These are phyloP conservation scores for Serendipita sp. DNA, from an alignment of 1,284 basidiomycete species.

Conservation along the genomic window DNA sequence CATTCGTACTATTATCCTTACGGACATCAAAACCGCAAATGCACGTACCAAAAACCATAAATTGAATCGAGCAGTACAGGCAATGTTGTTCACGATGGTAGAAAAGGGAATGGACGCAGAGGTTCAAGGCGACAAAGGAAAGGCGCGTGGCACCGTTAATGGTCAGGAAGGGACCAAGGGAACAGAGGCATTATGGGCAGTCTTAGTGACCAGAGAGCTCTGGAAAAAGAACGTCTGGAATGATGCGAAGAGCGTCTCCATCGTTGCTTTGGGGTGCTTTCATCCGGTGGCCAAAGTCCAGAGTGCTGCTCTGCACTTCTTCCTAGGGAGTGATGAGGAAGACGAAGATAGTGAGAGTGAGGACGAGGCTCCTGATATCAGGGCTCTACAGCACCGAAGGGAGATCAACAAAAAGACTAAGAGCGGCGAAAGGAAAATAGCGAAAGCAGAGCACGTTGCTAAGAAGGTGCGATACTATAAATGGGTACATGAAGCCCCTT, in stretches of 20 bases:
- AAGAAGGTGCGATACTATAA: slow-evolving; percentile 39
- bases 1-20: slow-evolving; percentile 91
- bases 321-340: slow-evolving; percentile 72
- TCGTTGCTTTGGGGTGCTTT: slow-evolving; percentile 83
- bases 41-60: slow-evolving; percentile 84
- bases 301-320: slow-evolving; percentile 93
- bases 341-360: slow-evolving; percentile 58
- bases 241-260: slow-evolving; percentile 87
- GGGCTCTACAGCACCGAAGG: slow-evolving; percentile 63
- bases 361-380: slow-evolving; percentile 58
- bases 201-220: slow-evolving; percentile 84
- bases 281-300: slow-evolving; percentile 94
- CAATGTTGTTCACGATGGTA: slow-evolving; percentile 91
- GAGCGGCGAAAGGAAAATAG: slow-evolving; percentile 64
- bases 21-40: slow-evolving; percentile 89
- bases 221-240: slow-evolving; percentile 94
- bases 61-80: slow-evolving; percentile 90
- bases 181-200: slow-evolving; percentile 95
- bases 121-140: slow-evolving; percentile 69
- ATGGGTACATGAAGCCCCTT: background rate
- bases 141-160: slow-evolving; percentile 34
- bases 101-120: slow-evolving; percentile 78
- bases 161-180: slow-evolving; percentile 32
- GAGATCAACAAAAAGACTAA: slow-evolving; percentile 84
- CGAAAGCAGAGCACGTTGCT: slow-evolving; percentile 51